Evolutionary conservation across 2,329 filamentous ascomycete species (phyloP).

Genomic region (Hymenotorrendiella dingleyae): DNA sequence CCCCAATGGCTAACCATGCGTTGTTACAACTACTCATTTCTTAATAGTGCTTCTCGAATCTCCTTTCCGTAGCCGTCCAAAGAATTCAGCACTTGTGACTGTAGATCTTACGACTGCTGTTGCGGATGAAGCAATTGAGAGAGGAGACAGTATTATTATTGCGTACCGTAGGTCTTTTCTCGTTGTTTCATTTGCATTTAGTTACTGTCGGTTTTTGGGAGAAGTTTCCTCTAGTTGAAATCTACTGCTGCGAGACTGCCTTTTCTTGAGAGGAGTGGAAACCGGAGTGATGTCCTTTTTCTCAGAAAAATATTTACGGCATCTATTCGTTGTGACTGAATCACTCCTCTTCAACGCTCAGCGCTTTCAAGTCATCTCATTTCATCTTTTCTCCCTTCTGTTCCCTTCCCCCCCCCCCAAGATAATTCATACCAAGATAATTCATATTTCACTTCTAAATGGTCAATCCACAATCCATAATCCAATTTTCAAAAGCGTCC

Average conservation of each 20-base stretch:
- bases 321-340: too few species aligned
- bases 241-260: too few species aligned
- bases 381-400: background rate
- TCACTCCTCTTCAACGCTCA: too few species aligned
- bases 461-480: too few species aligned
- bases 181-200: background rate
- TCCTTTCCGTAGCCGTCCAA: constrained; percentile 53
- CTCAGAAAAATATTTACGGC: too few species aligned
- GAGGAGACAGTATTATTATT: constrained; percentile 72
- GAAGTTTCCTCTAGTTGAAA: background rate
- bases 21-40: constrained; percentile 7
- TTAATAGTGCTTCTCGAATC: constrained; percentile 60
- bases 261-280: background rate
- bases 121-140: constrained; percentile 78
- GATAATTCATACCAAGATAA: too few species aligned
- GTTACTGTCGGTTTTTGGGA: background rate
- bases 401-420: too few species aligned
- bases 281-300: background rate
- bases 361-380: background rate
- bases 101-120: constrained; percentile 88
- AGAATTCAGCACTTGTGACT: constrained; percentile 69
- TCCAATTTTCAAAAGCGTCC: too few species aligned
- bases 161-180: constrained; percentile 67
- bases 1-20: background rate
- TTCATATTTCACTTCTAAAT: background rate